Evolutionary conservation across 2,329 filamentous ascomycete genomes (phyloP), one percentile per base, ranked within the genome.

Genomic region (Grosmannia huntii): DNA sequence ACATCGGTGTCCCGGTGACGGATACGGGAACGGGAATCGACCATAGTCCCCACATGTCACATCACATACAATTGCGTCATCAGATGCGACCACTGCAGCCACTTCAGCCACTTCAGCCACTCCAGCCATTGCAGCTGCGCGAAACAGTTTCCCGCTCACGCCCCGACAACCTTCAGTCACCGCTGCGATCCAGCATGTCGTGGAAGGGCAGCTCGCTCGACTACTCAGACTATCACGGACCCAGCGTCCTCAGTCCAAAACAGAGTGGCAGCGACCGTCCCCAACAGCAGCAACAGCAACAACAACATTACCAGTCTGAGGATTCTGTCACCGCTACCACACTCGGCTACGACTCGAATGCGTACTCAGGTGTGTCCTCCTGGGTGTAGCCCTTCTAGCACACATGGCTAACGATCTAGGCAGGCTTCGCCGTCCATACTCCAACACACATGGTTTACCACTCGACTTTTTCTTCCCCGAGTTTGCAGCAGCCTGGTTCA

Each of bases 191-290:
- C 11, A 81, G 77, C 65, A 81, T 84, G 78, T 79, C 80, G 14
- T 85, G 82, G 82, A 84, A 83, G 67, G 78, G 79, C 16, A 79
- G 81, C 61, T 72, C 77, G 1, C 75, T 84, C 59, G 80, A 83
- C 64, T 84, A 83, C 65, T 74, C 72, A 12, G 74, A 72, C 12
- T 83, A 81, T 64, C 73, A 27, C 1, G 12, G 76, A 53, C 71
- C 69, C 19, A 70, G 71, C 10, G 73, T 19, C 16, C 12, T 14
- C 41, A 57, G 77, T 77, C 41, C 73, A 73, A 55, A 57, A 33
- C 50, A 31, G 33, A 33, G 19, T 38, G 44, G 51, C 23, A 38
- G 48, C 25, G 11, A 27, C 12, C 19, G 56, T 48, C 31, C n/a
- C 6, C 36, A 31, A 23, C 48, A 52, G 9, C 31, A 33, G 31